Base-by-base conservation (phyloP, 371 early-diverging fungal species). In the Dinochytrium kinnereticum region DNA sequence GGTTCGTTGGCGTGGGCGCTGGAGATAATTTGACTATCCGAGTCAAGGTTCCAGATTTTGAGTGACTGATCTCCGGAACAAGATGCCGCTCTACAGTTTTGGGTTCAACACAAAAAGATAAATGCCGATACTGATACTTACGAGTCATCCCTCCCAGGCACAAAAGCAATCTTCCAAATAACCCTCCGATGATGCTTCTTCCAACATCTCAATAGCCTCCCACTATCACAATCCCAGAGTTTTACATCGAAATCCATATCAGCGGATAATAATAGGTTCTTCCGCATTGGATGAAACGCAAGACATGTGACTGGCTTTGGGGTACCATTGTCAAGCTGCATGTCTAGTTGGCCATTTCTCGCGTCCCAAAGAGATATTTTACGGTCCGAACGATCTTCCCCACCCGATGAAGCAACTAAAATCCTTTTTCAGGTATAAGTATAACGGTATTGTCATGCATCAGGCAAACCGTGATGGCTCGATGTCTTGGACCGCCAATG, bases 161-260 rank as follows among this genome's bases (percentile, higher is more conserved):
- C 74, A 65, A 80, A 79, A 3, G 74, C 71, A 0, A 78, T 68
- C 51, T 71, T 64, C 76, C 80, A 78, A 15, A 86, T 75, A 21
- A 86, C 80, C 31, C 85, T 51, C 30, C 84, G 64, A 67, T 86
- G 87, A 24, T 73, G 75, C 64, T 84, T 84, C 51, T 75, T 81
- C 85, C 85, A 86, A 33, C 53, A 17, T 26, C 80, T 69, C 17
- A 84, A 50, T 19, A 81, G 21, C 24, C 30, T 37, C 7, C 80
- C 78, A 2, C 38, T 69, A 30, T 75, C 36, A 85, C 85, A 84
- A 59, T 86, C 74, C 85, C 85, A 86, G 26, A 86, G 67, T 65
- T 86, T 86, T 19, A 85, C 84, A 64, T 79, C 80, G 74, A 83
- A 83, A 64, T 84, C 87, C 83, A 86, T 83, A 59, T 86, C 87